phyloP scores from a whole-genome alignment of 352 stramenopile species.

The Aphanomyces euteiches region DNA sequence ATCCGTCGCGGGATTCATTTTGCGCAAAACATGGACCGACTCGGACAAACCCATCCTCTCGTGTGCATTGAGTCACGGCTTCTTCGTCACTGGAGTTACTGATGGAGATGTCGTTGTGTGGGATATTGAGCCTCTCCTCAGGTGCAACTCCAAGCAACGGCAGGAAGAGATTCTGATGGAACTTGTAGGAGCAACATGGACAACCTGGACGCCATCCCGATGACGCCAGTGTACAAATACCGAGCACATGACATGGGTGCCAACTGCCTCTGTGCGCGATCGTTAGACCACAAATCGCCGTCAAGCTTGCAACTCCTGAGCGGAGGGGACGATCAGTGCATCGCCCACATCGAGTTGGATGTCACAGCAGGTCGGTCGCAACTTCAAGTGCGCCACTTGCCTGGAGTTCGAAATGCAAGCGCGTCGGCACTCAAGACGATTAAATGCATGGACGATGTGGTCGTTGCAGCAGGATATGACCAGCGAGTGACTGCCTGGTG shows the following conservation, averaged over 20 bases:
- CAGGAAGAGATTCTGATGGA: too few species aligned
- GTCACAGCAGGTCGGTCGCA: slow-evolving; percentile 37
- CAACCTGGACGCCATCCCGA: neutral
- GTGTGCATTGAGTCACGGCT: slow-evolving; percentile 45
- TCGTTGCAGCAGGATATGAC: slow-evolving; percentile 78
- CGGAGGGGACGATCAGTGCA: slow-evolving; percentile 76
- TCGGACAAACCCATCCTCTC: slow-evolving; percentile 75
- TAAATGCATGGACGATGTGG: slow-evolving; percentile 38
- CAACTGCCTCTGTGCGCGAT: slow-evolving; percentile 58
- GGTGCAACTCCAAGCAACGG: slow-evolving; percentile 18
- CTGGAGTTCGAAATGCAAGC: slow-evolving; percentile 50
- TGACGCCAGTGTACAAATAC: slow-evolving; percentile 46
- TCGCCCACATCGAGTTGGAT: slow-evolving; percentile 43
- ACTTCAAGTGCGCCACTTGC: slow-evolving; percentile 19
- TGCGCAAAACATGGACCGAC: slow-evolving; percentile 18
- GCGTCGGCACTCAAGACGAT: slow-evolving; percentile 79
- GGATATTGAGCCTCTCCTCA: slow-evolving; percentile 43
- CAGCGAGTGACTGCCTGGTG: slow-evolving; percentile 76
- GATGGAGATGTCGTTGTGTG: slow-evolving; percentile 78
- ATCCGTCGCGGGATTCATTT: slow-evolving; percentile 10
- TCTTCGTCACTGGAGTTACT: slow-evolving; percentile 74
- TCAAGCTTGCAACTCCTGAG: slow-evolving; percentile 61
- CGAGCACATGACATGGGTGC: slow-evolving; percentile 79
- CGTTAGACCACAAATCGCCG: slow-evolving; percentile 10
- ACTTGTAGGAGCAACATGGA: too few species aligned